These are phyloP conservation scores for Xylaria multiplex DNA, from an alignment of 2,329 filamentous ascomycete genomes.

Conservation along the genomic window DNA sequence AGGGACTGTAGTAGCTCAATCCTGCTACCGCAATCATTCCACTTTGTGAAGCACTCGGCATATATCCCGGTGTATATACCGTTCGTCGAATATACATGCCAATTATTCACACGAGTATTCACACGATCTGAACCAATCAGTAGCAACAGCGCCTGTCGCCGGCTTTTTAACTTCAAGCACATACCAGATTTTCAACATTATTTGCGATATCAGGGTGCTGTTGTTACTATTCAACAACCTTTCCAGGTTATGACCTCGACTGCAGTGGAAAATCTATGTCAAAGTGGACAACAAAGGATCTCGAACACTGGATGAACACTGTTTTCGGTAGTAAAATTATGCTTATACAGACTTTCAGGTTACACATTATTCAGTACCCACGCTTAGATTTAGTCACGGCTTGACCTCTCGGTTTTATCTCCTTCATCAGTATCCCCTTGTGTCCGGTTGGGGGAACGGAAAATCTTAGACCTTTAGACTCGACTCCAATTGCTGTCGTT, in stretches of 20 bases:
- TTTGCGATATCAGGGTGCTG: not conserved
- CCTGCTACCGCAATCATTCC: not conserved
- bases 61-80: too few relatives aligned
- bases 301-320: slow-evolving; percentile 20
- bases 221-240: not conserved
- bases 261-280: too few relatives aligned
- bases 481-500: slow-evolving; percentile 46
- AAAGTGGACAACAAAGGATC: slow-evolving; percentile 2
- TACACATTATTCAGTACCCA: slow-evolving; percentile 32
- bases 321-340: not conserved
- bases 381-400: slow-evolving; percentile 30
- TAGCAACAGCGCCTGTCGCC: not conserved
- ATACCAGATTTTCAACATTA: not conserved
- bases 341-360: slow-evolving; percentile 28
- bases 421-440: slow-evolving; percentile 34
- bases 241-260: too few relatives aligned
- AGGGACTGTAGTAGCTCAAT: not conserved
- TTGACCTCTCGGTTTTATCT: slow-evolving; percentile 34
- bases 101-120: too few relatives aligned
- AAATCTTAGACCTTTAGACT: slow-evolving; percentile 40
- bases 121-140: not conserved
- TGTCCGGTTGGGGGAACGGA: slow-evolving; percentile 36
- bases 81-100: not conserved
- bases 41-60: not conserved
- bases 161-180: not conserved